A percentile compares a stretch with the other conserved stretches of the same genome.
Evolutionary conservation across 108 stramenopile species (phyloP).

Genomic region (Cyclostephanos tholiformis): DNA sequence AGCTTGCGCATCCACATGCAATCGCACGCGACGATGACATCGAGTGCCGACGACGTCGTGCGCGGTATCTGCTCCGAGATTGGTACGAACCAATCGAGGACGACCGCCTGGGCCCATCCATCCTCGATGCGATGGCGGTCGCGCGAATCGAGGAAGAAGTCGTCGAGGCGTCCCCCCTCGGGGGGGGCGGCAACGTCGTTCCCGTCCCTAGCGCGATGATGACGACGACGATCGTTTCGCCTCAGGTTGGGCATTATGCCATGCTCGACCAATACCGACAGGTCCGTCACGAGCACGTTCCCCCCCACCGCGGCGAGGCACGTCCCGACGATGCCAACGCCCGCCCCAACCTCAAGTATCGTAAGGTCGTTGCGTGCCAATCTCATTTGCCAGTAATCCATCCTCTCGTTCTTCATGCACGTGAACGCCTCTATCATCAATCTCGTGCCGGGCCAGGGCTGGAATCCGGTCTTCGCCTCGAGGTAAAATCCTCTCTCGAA

Average conservation of each 20-base stretch:
- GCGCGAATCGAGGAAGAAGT: background rate
- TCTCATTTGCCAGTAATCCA: constrained; percentile 23
- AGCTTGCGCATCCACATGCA: constrained; percentile 43
- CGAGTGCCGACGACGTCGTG: constrained; percentile 7
- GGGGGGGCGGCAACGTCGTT: background rate
- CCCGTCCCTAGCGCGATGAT: background rate
- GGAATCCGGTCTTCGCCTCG: constrained; percentile 55
- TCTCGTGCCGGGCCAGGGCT: constrained; percentile 51
- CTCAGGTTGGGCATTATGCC: constrained; percentile 31
- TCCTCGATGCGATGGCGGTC: constrained; percentile 11
- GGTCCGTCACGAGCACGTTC: constrained; percentile 43
- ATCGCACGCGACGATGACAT: constrained; percentile 46
- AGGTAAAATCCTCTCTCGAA: constrained; percentile 50
- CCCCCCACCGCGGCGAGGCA: constrained; percentile 44
- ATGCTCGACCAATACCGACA: constrained; percentile 32
- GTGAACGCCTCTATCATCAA: constrained; percentile 44
- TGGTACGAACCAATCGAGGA: constrained; percentile 41
- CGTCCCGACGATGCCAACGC: constrained; percentile 39
- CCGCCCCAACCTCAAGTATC: constrained; percentile 38
- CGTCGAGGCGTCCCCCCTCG: too few relatives aligned
- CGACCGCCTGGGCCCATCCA: constrained; percentile 24
- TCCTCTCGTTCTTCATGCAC: constrained; percentile 12
- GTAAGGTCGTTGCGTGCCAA: constrained; percentile 2
- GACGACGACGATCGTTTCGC: constrained; percentile 10
- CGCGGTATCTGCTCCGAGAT: constrained; percentile 15